Percentiles rank a stretch among this genome's conserved stretches.
Conservation (phyloP, 2,329 filamentous ascomycete genomes). For the Talaromyces sp. region DNA sequence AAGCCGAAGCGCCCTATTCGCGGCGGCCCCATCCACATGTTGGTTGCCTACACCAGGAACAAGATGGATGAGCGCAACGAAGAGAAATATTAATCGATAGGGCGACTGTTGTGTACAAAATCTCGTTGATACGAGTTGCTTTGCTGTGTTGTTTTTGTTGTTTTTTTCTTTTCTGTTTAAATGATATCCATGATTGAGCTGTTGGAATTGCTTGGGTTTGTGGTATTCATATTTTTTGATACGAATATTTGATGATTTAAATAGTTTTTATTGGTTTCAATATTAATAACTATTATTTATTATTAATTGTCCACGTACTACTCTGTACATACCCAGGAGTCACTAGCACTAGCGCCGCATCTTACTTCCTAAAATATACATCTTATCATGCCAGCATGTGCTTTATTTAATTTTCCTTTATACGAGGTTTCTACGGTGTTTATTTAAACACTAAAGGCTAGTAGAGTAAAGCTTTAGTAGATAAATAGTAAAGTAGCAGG, state of each 20-base stretch:
- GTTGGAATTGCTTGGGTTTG: neutral
- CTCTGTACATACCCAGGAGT: too few relatives aligned
- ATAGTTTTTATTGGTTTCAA: neutral
- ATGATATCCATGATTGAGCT: neutral
- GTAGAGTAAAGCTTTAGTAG: too few relatives aligned
- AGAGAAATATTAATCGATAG: neutral
- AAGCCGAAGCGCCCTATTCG: neutral
- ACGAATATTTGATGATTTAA: neutral
- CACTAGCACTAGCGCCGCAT: too few relatives aligned
- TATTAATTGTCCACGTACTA: neutral
- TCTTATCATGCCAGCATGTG: too few relatives aligned
- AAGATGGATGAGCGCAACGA: neutral
- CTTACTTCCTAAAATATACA: too few relatives aligned
- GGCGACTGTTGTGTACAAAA: neutral
- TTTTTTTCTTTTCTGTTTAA: neutral
- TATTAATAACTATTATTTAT: neutral
- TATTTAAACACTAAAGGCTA: too few relatives aligned
- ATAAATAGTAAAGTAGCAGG: too few relatives aligned
- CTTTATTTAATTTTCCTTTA: too few relatives aligned
- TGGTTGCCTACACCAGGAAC: neutral
- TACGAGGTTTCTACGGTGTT: too few relatives aligned
- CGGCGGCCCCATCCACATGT: neutral
- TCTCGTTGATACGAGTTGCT: neutral
- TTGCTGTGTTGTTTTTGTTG: neutral
- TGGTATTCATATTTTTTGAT: neutral